Base-by-base conservation (phyloP, 75 land plant genomes). In the Adiantum capillusveneris region DNA sequence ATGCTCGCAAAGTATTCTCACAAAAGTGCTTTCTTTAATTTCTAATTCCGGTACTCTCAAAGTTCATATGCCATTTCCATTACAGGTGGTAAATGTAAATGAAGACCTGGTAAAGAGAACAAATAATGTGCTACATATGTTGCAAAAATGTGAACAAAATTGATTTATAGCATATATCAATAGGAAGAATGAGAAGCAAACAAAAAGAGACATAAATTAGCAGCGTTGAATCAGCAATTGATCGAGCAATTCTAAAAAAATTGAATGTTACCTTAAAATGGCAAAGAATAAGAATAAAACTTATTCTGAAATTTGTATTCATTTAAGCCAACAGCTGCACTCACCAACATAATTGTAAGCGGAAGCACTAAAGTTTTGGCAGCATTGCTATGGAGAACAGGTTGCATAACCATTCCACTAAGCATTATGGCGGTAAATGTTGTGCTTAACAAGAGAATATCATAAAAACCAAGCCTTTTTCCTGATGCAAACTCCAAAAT, bases 401-500 rank as follows among this genome's bases (percentile, higher is more conserved):
- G 69, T 26, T 76, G 76, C n/a, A 41, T 27, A 25, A 77, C 29
- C 65, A 73, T 74, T n/a, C 65, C 58, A 20, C 30, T 42, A 11
- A 73, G 44, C 21, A 67, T 31, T 45, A 77, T 24, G 39, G 71
- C 67, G 1, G 70, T 73, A 6, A 74, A 18, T 25, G 66, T 61
- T 13, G 79, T 63, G 43, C 79, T 61, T 14, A 77, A 30, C 18
- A 67, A 54, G 28, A 77, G 27, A 19, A 77, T 63, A 30, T 77
- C 79, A 12, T 48, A 66, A 44, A 63, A 21, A 7, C 66, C 56
- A 11, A 77, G 20, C 60, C 63, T 65, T 48, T 58, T 61, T 29
- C 66, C 44, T 3, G 78, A 71, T 5, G 58, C 30, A 43, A 73
- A 74, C 66, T 77, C 71, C 48, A 77, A 74, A 44, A 77, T 77